Evolutionary conservation across 108 stramenopile species (phyloP), one percentile per base, ranked within the genome.

Genomic region (Skeletonema marinoi): DNA sequence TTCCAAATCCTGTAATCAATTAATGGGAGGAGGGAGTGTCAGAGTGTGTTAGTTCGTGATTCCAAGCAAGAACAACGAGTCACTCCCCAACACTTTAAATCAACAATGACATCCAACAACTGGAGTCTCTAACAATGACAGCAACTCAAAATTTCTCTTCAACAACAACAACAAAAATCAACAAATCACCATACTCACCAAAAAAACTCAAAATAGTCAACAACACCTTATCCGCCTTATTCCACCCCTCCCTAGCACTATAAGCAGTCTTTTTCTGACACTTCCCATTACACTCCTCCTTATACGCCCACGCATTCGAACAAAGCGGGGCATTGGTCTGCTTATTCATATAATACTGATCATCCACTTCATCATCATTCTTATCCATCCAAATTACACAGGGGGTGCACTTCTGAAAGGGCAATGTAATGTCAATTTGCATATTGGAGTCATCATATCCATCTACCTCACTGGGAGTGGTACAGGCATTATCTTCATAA

Each of bases 331-430:
- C 87, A 32, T 83, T 73, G 19, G 68, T 89, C 77, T 91, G 80
- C 60, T 84, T 88, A 61, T 92, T 92, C 62, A 89, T 89, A 68
- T 89, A 95, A 51, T 83, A 93, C 75, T 78, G 71, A 71, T 95
- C 94, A 68, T 95, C 94, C 32, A 92, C 85, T 61, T 88, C 74
- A 64, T 95, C 90, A 68, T 91, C 92, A 54, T 84, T 87, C 56
- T 81, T 82, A 71, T 95, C 90, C 21, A 86, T 83, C 91, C 92
- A 95, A 77, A 88, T 88, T 30, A 95, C 94, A 70, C 94, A 95
- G 29, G 85, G 75, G 51, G 85, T 86, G 69, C 94, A 95, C 58
- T 89, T 75, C 48, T 88, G 74, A 80, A 93, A 95, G 10, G 84
- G 82, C 58, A 90, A 61, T 80, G 89, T 70, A 84, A 77, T 41